A percentile compares a stretch with the other conserved stretches of the same genome.
Evolutionary conservation across 1,284 basidiomycete species (phyloP).

Genomic region (Ceratobasidium sp.): DNA sequence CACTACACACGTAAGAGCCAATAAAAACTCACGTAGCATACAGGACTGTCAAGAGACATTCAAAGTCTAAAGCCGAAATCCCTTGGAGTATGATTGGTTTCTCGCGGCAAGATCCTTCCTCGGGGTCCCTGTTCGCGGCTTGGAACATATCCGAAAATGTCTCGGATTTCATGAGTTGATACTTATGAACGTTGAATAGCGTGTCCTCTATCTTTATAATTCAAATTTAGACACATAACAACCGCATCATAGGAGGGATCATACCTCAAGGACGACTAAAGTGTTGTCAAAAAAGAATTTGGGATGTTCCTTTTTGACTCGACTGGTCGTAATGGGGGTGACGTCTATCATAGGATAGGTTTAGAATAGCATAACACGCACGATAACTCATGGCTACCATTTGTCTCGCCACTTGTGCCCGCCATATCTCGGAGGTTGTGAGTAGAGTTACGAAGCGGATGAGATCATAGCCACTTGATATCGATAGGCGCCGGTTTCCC

Average conservation of each 20-base stretch:
- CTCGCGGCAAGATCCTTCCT: neutral
- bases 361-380: no score
- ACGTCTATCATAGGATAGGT: no score
- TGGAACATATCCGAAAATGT: conserved; percentile 16
- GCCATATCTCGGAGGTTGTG: no score
- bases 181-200: conserved; percentile 17
- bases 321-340: no score
- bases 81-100: conserved; percentile 11
- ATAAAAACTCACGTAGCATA: neutral
- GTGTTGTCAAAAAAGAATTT: conserved; percentile 11
- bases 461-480: no score
- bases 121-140: neutral
- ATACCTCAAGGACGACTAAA: neutral
- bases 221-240: neutral
- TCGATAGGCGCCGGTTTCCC: no score
- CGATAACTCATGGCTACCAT: no score
- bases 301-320: neutral
- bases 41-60: neutral
- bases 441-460: no score
- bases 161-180: conserved; percentile 13
- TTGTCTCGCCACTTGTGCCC: no score
- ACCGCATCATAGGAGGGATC: no score
- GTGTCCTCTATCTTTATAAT: neutral
- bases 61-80: conserved; percentile 5
- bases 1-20: neutral